Conservation (phyloP, 192 early-diverging fungal species). For the Pilobolus umbonatus region DNA sequence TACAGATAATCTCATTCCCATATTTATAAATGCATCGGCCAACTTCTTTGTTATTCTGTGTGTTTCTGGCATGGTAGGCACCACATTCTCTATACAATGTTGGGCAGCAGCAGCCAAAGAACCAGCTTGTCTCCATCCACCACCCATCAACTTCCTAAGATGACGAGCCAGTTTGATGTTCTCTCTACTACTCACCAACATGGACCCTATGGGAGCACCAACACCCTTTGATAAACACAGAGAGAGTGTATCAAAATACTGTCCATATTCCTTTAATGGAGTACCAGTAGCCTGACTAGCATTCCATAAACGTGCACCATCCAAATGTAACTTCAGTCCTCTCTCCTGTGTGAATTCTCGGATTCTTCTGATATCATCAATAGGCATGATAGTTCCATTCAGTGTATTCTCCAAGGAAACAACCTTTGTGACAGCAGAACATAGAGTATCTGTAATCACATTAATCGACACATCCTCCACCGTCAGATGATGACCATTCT, state of each 20-base stretch:
- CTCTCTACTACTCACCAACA: constrained; percentile 64
- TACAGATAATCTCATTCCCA: constrained; percentile 59
- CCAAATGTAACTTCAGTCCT: constrained; percentile 72
- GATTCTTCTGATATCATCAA: constrained; percentile 71
- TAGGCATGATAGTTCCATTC: constrained; percentile 76
- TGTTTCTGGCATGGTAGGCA: constrained; percentile 64
- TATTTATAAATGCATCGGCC: constrained; percentile 47
- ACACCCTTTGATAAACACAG: constrained; percentile 89
- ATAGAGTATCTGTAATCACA: constrained; percentile 39
- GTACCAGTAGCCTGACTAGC: constrained; percentile 67
- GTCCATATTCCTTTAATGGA: constrained; percentile 64
- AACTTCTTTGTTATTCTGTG: constrained; percentile 63
- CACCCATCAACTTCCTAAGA: constrained; percentile 88
- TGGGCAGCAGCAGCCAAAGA: constrained; percentile 73
- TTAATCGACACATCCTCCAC: constrained; percentile 51
- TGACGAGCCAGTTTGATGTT: constrained; percentile 80
- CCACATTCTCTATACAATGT: constrained; percentile 68
- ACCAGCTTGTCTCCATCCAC: constrained; percentile 91
- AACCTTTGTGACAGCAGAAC: constrained; percentile 65
- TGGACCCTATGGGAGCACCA: constrained; percentile 89
- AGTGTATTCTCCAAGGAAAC: constrained; percentile 89
- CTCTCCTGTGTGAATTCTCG: constrained; percentile 46
- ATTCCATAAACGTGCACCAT: constrained; percentile 93
- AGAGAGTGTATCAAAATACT: constrained; percentile 76
- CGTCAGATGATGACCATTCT: constrained; percentile 60